These are phyloP conservation scores for Hypsizygus marmoreus DNA, from an alignment of 768 basidiomycete species.

Conservation along the genomic window DNA sequence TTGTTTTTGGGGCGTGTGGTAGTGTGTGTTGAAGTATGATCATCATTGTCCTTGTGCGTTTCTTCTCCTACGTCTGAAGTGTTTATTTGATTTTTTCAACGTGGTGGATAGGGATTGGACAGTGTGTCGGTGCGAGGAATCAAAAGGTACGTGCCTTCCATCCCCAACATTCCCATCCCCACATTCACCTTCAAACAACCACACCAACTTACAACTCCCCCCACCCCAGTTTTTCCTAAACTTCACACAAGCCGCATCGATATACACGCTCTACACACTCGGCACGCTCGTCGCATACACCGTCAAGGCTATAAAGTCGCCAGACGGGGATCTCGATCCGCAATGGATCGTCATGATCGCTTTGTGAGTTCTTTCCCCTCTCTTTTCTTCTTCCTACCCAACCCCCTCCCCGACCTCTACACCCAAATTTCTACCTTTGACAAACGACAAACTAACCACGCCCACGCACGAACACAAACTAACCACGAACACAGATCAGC, in stretches of 20 bases:
- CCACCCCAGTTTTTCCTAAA: constrained; percentile 75
- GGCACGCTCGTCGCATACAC: constrained; percentile 58
- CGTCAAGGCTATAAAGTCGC: constrained; percentile 31
- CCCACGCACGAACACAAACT: no score
- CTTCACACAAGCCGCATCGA: constrained; percentile 64
- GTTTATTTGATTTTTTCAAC: not conserved
- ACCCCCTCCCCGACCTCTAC: no score
- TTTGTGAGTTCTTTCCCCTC: constrained; percentile 50
- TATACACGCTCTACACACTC: constrained; percentile 67
- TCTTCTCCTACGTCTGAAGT: not conserved
- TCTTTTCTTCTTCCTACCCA: not conserved
- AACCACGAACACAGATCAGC: constrained; percentile 55
- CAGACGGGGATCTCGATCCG: constrained; percentile 48
- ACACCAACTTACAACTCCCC: not conserved
- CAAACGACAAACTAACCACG: no score
- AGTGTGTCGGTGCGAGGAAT: constrained; percentile 91
- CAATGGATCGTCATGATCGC: constrained; percentile 74
- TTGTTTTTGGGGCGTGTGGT: constrained; percentile 8
- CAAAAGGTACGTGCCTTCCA: constrained; percentile 65
- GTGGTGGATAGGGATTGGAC: constrained; percentile 76
- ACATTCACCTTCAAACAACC: not conserved
- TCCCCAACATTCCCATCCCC: not conserved
- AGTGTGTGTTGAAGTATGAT: constrained; percentile 85
- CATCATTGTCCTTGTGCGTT: constrained; percentile 87
- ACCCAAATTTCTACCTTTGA: no score